Conservation (phyloP, 1,139 yeast species). For the Kurtzmaniella natalensis region DNA sequence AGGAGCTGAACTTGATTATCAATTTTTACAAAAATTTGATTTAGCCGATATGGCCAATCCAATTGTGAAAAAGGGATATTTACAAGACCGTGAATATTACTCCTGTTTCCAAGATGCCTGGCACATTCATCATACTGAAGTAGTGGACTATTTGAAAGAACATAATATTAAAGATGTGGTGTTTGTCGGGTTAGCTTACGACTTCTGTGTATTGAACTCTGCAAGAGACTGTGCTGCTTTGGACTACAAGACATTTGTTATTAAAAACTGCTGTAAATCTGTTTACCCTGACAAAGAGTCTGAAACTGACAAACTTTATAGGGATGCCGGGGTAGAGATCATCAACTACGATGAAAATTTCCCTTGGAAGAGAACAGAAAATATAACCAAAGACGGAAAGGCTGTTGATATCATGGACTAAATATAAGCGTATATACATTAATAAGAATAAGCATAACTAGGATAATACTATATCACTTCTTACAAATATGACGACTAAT, state of each 20-base stretch:
- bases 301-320: constrained; percentile 26
- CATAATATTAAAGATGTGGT: constrained; percentile 55
- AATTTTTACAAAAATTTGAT: constrained; percentile 25
- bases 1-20: constrained; percentile 64
- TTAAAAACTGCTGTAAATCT: constrained; percentile 45
- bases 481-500: no score
- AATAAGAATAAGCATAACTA: no score
- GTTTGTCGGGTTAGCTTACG: constrained; percentile 81
- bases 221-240: constrained; percentile 60
- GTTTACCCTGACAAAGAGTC: constrained; percentile 29
- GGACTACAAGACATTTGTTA: constrained; percentile 63
- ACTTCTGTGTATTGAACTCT: constrained; percentile 76
- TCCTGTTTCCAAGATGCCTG: constrained; percentile 86
- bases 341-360: constrained; percentile 9
- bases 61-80: constrained; percentile 64
- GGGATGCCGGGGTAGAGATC: constrained; percentile 24
- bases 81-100: constrained; percentile 75
- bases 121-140: constrained; percentile 66
- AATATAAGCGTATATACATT: no score
- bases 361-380: constrained; percentile 1
- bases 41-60: constrained; percentile 24
- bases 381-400: no score
- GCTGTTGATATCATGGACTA: no score
- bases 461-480: no score
- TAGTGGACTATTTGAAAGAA: constrained; percentile 43